Conservation (phyloP, 2,329 filamentous ascomycete species). For the Samsoniella hepiali region DNA sequence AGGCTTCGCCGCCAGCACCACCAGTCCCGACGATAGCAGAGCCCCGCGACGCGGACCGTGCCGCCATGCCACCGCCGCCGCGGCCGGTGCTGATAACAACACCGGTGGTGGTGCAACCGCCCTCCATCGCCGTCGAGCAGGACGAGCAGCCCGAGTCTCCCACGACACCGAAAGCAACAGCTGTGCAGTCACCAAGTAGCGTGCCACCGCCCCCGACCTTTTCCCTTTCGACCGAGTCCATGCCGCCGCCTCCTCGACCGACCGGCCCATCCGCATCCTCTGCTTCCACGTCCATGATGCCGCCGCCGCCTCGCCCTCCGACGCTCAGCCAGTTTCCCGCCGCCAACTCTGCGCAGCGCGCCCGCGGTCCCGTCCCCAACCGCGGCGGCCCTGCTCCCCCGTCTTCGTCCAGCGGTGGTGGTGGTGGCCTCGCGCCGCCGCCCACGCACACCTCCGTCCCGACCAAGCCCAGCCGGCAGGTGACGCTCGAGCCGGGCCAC, state of each 20-base stretch:
- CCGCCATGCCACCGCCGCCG: conserved; percentile 39
- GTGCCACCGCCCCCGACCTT: conserved; percentile 38
- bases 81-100: conserved; percentile 35
- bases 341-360: conserved; percentile 50
- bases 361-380: conserved; percentile 41
- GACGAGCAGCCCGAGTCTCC: conserved; percentile 5
- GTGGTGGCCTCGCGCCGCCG: conserved; percentile 50
- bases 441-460: conserved; percentile 52
- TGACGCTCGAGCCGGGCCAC: conserved; percentile 82
- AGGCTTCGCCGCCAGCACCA: conserved; percentile 8
- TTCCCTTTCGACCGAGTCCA: conserved; percentile 36
- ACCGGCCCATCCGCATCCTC: background rate
- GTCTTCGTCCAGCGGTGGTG: conserved; percentile 22
- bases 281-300: conserved; percentile 18
- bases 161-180: conserved; percentile 28
- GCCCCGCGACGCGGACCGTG: conserved; percentile 26
- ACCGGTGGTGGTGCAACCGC: conserved; percentile 25
- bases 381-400: conserved; percentile 34
- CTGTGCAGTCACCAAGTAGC: conserved; percentile 42
- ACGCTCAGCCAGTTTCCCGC: conserved; percentile 48
- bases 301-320: conserved; percentile 28
- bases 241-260: conserved; percentile 18
- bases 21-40: conserved; percentile 15
- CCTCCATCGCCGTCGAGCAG: conserved; percentile 20
- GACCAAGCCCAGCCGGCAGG: conserved; percentile 61